Conservation (phyloP, 345 rosid species). For the Gossypium australe region DNA sequence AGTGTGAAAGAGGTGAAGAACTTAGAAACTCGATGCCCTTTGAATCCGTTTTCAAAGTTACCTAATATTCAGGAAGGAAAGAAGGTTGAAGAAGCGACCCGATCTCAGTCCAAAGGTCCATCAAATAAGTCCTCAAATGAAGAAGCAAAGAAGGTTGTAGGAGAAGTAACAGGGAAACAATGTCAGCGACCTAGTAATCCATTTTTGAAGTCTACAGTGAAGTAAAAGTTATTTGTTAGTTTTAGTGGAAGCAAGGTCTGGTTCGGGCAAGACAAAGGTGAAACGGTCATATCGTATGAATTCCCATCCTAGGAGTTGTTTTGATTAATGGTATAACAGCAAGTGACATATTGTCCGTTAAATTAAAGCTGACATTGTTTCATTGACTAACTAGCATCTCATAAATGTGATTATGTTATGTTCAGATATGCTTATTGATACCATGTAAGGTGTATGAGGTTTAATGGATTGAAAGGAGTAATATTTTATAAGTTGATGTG, state of each 20-base stretch:
- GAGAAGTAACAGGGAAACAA: constrained; percentile 5
- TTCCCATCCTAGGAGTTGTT: neutral
- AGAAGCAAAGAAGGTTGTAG: constrained; percentile 20
- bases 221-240: constrained; percentile 17
- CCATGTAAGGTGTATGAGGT: too few species aligned
- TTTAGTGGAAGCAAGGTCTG: neutral
- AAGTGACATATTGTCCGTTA: neutral
- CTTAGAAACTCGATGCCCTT: constrained; percentile 13
- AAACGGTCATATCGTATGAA: neutral
- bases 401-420: neutral
- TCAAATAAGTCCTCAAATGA: constrained; percentile 34
- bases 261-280: neutral
- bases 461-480: too few species aligned
- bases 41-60: constrained; percentile 26
- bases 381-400: neutral
- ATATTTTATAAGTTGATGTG: too few species aligned
- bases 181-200: constrained; percentile 41
- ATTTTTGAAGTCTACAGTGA: constrained; percentile 38
- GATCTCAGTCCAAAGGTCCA: constrained; percentile 27
- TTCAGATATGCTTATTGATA: too few species aligned
- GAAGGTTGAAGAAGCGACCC: constrained; percentile 17
- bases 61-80: constrained; percentile 19
- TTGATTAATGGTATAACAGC: neutral
- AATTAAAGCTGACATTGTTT: neutral
- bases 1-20: constrained; percentile 9